Base-by-base conservation (phyloP, 2,329 filamentous ascomycete species). In the Parastagonospora nodorum region DNA sequence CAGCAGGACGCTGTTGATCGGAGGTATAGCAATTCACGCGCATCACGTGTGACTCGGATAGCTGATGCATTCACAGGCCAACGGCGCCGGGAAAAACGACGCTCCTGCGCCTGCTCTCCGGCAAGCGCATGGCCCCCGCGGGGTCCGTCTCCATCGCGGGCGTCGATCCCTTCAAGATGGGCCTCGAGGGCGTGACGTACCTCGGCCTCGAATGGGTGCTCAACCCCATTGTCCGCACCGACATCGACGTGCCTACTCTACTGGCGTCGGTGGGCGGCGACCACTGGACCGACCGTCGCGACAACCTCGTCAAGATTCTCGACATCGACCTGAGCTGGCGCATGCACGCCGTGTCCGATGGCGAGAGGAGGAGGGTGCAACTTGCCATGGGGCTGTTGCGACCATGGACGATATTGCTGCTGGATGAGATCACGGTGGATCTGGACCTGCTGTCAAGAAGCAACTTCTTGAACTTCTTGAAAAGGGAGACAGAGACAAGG, bases 21-120 rank as follows among this genome's bases (percentile, higher is more conserved):
- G 94, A 66, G 93, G 84, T 85, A 78, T 69, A 16, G 27, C 9
- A 66, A 60, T 43, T 19, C 30, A 11, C 14, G 19, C 33, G 15
- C 35, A 28, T 7, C 48, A 19, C n/a, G 29, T 61, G 64, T 63
- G 32, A 5, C 9, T n/a, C 2, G 1, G 11, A 14, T 48, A 4
- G 11, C 35, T 45, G 10, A 49, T 8, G 19, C 14, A 24, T 28
- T 59, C 19, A 60, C 61, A 86, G 84, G 84, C 94, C 72, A 99
- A 99, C 75, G 94, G 94, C 57, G 93, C 94, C 15, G 94, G 94
- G 94, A 60, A 99, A 99, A 78, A 97, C 94, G 8, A 99, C 94
- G 0, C 87, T 99, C 50, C 87, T 99, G 40, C 92, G 92, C 53
- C 88, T 99, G 38, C 86, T 99, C 53, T 91, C 92, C 14, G 94